Base-by-base conservation (phyloP, 2,329 filamentous ascomycete genomes). In the Neopestalotiopsis sp. region DNA sequence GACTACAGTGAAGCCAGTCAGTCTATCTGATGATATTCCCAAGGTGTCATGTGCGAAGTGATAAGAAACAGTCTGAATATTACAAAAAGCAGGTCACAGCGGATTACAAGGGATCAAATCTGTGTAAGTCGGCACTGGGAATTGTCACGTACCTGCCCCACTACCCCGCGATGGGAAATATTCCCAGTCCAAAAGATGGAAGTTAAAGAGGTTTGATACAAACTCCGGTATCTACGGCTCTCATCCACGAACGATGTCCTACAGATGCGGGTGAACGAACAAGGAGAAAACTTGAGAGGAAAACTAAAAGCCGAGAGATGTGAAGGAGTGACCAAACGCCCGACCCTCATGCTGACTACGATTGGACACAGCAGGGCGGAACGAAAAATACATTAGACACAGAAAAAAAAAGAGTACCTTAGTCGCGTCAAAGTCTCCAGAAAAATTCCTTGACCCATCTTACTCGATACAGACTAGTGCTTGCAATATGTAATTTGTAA, bases 381-480 rank as follows among this genome's bases (percentile, higher is more conserved):
- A 59, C 6, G 30, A 65, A 61, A 59, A 30, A 45, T 38, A 28
- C 24, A 28, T 28, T 28, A 38, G 34, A 38, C 34, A 38, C 34
- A 38, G 34, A 63, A 63, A 67, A 60, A 63, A 69, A 30, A 38
- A n/a, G 45, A 38, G 65, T 63, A 60, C 65, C 10, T 66, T 56
- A 49, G 28, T 34, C 63, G 65, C 56, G 65, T 45, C 63, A n/a
- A 52, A 30, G 56, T 42, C 56, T 56, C 52, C 57, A 52, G 58
- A 66, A 75, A 73, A 73, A 69, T 69, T 69, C 68, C 32, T 67
- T 65, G 74, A 72, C 78, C 78, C 77, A 77, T 79, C 78, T 72
- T 79, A 76, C 77, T 67, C 1, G 10, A 74, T 75, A 38, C 34
- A 60, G 76, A 49, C 71, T 75, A 75, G 65, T 62, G 58, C 67